Evolutionary conservation across 1,284 basidiomycete genomes (phyloP).

Genomic region (Microbotryum silenes-acaulis): DNA sequence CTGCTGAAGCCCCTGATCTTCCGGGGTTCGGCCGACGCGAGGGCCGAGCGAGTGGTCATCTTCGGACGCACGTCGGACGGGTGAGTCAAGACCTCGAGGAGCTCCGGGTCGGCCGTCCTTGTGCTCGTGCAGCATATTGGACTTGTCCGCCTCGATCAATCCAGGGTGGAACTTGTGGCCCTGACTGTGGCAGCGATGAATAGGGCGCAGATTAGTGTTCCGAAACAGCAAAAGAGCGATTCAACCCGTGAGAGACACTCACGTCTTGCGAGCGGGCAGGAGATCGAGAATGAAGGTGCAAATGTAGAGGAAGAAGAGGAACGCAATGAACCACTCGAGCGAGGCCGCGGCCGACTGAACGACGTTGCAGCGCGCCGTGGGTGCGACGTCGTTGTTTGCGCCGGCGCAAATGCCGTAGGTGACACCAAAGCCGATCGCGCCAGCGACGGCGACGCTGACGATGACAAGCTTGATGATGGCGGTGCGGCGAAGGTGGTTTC

Average conservation of each 20-base stretch:
- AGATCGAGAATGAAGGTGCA: slow-evolving; percentile 41
- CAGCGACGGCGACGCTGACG: slow-evolving; percentile 42
- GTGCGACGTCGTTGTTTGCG: slow-evolving; percentile 17
- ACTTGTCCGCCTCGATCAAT: slow-evolving; percentile 21
- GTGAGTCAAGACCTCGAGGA: neutral
- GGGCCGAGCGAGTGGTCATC: no score
- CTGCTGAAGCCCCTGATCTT: no score
- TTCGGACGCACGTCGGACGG: no score
- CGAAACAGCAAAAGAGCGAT: no score
- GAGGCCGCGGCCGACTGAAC: slow-evolving; percentile 45
- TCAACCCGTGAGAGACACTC: neutral
- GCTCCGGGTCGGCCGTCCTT: slow-evolving; percentile 13
- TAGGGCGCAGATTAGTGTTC: no score
- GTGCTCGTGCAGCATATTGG: slow-evolving; percentile 28
- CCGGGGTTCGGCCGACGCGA: neutral
- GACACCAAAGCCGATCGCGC: slow-evolving; percentile 46
- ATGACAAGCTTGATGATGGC: slow-evolving; percentile 46
- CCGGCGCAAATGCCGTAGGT: slow-evolving; percentile 40
- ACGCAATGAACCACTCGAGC: slow-evolving; percentile 45
- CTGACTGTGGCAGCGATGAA: neutral
- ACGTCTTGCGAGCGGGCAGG: slow-evolving; percentile 41
- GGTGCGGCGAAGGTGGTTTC: slow-evolving; percentile 43
- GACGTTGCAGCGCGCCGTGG: slow-evolving; percentile 39
- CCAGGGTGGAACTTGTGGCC: slow-evolving; percentile 15
- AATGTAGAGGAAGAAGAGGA: slow-evolving; percentile 40